Base-by-base conservation (phyloP, 768 basidiomycete species). In the Boletellus ananas region DNA sequence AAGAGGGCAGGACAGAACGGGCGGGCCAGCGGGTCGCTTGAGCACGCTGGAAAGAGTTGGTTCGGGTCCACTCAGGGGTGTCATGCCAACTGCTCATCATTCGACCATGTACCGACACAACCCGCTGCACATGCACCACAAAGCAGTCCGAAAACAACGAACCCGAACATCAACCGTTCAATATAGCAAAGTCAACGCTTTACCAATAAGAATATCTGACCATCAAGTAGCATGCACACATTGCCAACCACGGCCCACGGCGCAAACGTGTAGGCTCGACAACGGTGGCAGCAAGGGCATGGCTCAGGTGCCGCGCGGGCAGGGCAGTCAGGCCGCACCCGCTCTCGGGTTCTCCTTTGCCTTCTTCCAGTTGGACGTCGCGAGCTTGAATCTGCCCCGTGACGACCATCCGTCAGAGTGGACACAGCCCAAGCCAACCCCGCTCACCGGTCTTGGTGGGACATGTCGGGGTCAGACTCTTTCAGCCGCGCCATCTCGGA, bases 401-500 rank as follows among this genome's bases (percentile, higher is more conserved):
- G 39, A 54, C 27, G 34, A 53, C 38, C 12, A 40, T 58, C 31
- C 43, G 27, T 36, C 12, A 31, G 34, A 2, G 31, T 25, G 14
- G 39, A 41, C 37, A 20, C 42, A 16, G 23, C 12, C 18, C 13
- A 34, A 14, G 16, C 10, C 42, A 38, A 45, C 47, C 4, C 25
- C 16, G 51, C 62, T 57, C 48, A 90, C 87, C 88, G 77, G 52
- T 88, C 86, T 63, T 81, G 81, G 70, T 90, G 88, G 29, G 76
- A 60, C 60, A 88, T 78, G 47, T 84, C 78, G 29, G 88, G 88
- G 56, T 89, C 78, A 16, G 79, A 73, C 59, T 85, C 84, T 74
- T 87, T 90, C 66, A 90, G 75, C 50, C 85, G 83, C 31, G 83
- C 82, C 76, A 90, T 82, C 66, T 90, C 87, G 18, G 77, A 72